phyloP scores from a whole-genome alignment of 225 moss, liverwort and hornwort species.

The Takakia lepidozioides region DNA sequence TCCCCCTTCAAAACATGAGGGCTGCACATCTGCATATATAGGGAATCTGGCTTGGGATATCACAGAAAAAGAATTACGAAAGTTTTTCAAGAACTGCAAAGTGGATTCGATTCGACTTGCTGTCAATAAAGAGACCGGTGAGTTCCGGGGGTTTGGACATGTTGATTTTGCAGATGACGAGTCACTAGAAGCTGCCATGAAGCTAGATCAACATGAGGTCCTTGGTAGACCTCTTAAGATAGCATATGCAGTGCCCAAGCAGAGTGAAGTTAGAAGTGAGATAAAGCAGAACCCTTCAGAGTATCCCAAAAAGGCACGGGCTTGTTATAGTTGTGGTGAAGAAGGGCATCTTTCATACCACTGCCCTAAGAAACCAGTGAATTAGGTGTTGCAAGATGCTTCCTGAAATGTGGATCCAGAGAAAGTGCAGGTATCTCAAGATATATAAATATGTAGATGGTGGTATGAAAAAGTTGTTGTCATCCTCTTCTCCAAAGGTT shows the following conservation, averaged over 20 bases:
- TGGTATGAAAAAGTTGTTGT: too few relatives aligned
- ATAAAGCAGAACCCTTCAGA: not conserved
- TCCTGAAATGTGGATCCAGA: too few relatives aligned
- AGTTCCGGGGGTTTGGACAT: conserved; percentile 75
- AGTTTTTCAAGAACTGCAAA: conserved; percentile 51
- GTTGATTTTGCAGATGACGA: conserved; percentile 73
- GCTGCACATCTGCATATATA: conserved; percentile 67
- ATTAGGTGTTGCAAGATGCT: too few relatives aligned
- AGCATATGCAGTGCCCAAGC: conserved; percentile 70
- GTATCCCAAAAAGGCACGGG: conserved; percentile 11
- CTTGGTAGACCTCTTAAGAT: conserved; percentile 73
- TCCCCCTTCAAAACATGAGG: conserved; percentile 54
- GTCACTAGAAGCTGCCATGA: conserved; percentile 67
- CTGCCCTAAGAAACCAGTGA: conserved; percentile 58
- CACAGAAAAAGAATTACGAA: conserved; percentile 55
- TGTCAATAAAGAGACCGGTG: conserved; percentile 40
- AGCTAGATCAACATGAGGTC: conserved; percentile 50
- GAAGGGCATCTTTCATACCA: conserved; percentile 66
- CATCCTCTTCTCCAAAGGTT: too few relatives aligned
- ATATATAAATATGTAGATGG: too few relatives aligned
- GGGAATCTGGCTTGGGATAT: conserved; percentile 81
- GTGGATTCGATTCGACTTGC: conserved; percentile 64
- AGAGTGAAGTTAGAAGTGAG: not conserved
- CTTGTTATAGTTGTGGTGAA: conserved; percentile 62
- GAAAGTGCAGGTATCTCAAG: too few relatives aligned